These are phyloP conservation scores for Hericium erinaceus DNA, from an alignment of 768 basidiomycete genomes.

Conservation along the genomic window DNA sequence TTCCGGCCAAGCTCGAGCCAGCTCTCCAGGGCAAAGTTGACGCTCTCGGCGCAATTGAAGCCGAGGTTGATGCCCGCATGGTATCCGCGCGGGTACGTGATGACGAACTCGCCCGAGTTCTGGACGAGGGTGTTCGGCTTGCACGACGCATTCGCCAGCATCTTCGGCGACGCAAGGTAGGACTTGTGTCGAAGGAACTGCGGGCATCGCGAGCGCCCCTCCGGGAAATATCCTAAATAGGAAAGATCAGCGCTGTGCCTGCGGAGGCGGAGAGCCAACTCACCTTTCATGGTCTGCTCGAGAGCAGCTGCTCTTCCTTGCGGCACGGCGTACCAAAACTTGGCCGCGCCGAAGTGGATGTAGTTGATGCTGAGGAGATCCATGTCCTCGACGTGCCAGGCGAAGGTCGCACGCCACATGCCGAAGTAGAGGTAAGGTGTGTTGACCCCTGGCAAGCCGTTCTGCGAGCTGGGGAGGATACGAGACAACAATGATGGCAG, in stretches of 20 bases:
- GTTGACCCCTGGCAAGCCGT: slow-evolving; percentile 89
- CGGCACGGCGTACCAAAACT: slow-evolving; percentile 95
- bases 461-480: slow-evolving; percentile 54
- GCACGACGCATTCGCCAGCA: slow-evolving; percentile 72
- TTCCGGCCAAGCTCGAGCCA: slow-evolving; percentile 85
- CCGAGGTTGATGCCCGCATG: slow-evolving; percentile 97
- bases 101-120: slow-evolving; percentile 90
- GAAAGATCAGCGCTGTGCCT: not conserved
- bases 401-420: slow-evolving; percentile 98
- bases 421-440: slow-evolving; percentile 97
- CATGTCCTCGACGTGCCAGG: slow-evolving; percentile 99
- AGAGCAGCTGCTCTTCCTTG: slow-evolving; percentile 74
- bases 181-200: slow-evolving; percentile 97
- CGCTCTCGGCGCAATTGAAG: slow-evolving; percentile 93
- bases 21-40: slow-evolving; percentile 92
- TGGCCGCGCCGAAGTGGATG: slow-evolving; percentile 96
- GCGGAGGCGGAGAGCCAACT: slow-evolving; percentile 9
- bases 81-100: slow-evolving; percentile 91
- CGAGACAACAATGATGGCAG: slow-evolving; percentile 82
- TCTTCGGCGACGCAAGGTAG: slow-evolving; percentile 82
- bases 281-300: slow-evolving; percentile 87
- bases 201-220: slow-evolving; percentile 73
- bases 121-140: slow-evolving; percentile 85
- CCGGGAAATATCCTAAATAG: slow-evolving; percentile 73
- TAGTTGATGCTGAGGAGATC: slow-evolving; percentile 99